These are phyloP conservation scores for Nosema muscidifuracis DNA, from an alignment of 371 early-diverging fungal species.

Conservation along the genomic window DNA sequence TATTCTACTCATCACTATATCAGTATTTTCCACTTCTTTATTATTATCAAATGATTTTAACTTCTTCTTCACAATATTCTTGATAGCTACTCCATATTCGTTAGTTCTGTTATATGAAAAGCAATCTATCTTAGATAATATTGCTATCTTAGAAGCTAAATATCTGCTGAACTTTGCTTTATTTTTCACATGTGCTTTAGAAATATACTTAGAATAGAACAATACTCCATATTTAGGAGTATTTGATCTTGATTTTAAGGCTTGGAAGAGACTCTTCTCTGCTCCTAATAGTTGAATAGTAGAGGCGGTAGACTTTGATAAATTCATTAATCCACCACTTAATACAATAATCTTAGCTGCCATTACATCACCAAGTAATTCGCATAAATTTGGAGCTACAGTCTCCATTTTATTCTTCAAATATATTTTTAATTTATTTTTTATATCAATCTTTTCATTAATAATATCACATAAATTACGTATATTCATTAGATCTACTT, in stretches of 20 bases:
- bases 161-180: constrained; percentile 93
- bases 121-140: constrained; percentile 71
- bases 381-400: constrained; percentile 91
- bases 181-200: constrained; percentile 82
- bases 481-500: constrained; percentile 18
- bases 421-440: constrained; percentile 63
- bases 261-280: constrained; percentile 92
- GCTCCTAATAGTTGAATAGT: constrained; percentile 97
- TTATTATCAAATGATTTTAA: constrained; percentile 75
- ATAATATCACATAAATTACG: constrained; percentile 14
- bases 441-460: constrained; percentile 66
- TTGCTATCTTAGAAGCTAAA: constrained; percentile 77
- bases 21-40: constrained; percentile 78
- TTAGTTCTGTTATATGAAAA: constrained; percentile 76
- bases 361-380: constrained; percentile 87
- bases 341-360: constrained; percentile 86
- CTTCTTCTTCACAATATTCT: constrained; percentile 85
- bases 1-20: constrained; percentile 80
- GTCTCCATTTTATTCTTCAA: constrained; percentile 82
- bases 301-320: constrained; percentile 87
- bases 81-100: constrained; percentile 86
- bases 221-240: constrained; percentile 97
- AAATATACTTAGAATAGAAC: constrained; percentile 86
- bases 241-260: constrained; percentile 87
- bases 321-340: constrained; percentile 87